A percentile compares a stretch with the other conserved stretches of the same genome.
Conservation (phyloP, 176 grass and related monocot genomes). For the Triticum aestivum region IWGSC_CS_RefSeq_v2.1 NC_057810.1:595068867-595069366, state of each 20-base stretch:
- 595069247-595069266: not conserved
- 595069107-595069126: not conserved
- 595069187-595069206: not conserved
- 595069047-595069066: not conserved
- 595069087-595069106: not conserved
- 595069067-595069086: not conserved
- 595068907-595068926: slow-evolving; percentile 6
- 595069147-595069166: not conserved
- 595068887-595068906: not conserved
- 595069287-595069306: not conserved
- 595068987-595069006: not conserved
- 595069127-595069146: not conserved
- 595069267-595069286: not conserved
- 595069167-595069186: not conserved
- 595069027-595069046: not conserved
- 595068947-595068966: not conserved
- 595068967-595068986: not conserved
- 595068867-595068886: not conserved
- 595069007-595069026: not conserved
- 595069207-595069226: not conserved
- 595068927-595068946: not conserved
- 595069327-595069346: not conserved
- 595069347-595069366: not conserved
- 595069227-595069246: not conserved
- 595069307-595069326: not conserved